These are phyloP conservation scores for Trichoderma harzianum DNA, from an alignment of 2,329 filamentous ascomycete species.

Conservation along the genomic window DNA sequence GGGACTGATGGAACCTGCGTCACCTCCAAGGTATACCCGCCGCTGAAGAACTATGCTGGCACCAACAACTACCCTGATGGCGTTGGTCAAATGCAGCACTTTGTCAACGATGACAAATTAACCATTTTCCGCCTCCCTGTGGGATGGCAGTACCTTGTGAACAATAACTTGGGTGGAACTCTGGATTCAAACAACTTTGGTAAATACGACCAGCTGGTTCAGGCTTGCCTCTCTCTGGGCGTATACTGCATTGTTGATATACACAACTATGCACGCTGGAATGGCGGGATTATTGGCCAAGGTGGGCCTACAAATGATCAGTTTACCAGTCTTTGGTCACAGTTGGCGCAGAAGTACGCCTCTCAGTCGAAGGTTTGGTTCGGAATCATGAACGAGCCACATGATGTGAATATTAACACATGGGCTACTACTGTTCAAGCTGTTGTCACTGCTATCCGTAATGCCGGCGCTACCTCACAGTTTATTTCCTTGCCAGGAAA, in stretches of 20 bases:
- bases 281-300: conserved; percentile 60
- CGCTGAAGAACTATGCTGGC: conserved; percentile 25
- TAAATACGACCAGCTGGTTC: conserved; percentile 52
- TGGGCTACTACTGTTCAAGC: conserved; percentile 59
- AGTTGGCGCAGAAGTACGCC: conserved; percentile 41
- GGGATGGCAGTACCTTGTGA: conserved; percentile 54
- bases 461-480: conserved; percentile 49
- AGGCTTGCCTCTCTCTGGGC: conserved; percentile 51
- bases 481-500: conserved; percentile 62
- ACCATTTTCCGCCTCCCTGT: conserved; percentile 51
- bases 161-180: conserved; percentile 43
- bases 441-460: conserved; percentile 59
- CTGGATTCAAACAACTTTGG: conserved; percentile 46
- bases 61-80: conserved; percentile 30
- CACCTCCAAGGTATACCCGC: conserved; percentile 28
- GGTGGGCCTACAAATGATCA: conserved; percentile 58
- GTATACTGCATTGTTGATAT: conserved; percentile 55
- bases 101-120: conserved; percentile 44
- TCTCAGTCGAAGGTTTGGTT: conserved; percentile 56
- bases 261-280: conserved; percentile 56
- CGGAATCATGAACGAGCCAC: conserved; percentile 65
- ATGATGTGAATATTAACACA: conserved; percentile 49
- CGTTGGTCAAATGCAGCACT: conserved; percentile 52
- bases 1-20: conserved; percentile 35
- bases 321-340: conserved; percentile 54